Base-by-base conservation (phyloP, 2,329 filamentous ascomycete genomes). In the Aspergillus melleus region DNA sequence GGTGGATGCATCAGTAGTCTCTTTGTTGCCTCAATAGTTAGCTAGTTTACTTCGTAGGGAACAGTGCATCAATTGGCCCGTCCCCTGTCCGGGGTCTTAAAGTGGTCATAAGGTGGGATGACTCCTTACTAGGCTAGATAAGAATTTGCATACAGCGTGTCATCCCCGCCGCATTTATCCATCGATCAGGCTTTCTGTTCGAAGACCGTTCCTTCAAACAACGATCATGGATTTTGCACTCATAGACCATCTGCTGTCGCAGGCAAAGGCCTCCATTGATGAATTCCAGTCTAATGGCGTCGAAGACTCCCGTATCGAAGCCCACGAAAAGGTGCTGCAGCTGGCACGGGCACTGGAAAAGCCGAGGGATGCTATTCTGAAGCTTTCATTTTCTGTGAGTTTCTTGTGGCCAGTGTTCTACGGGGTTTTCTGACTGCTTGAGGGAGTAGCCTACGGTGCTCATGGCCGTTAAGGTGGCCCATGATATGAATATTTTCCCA, bases 401-500 rank as follows among this genome's bases (percentile, higher is more conserved):
- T 1, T 26, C 6, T 2, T 3, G 14, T 19, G 29, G 9, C 10
- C 14, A 4, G 12, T 16, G 20, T 5, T 22, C 32, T 2, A 16
- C n/a, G 19, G 26, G 26, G 49, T 4, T 26, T 52, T 22, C 20
- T 39, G 16, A 39, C 19, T 22, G 2, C 3, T n/a, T 16, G 16
- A 10, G 36, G 8, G 8, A 32, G 16, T 26, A 68, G 66, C 67
- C 66, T 2, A 61, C 57, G 0, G 54, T 64, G 24, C 19, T 64
- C 10, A 66, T 68, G 60, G 65, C 66, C 11, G 56, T 68, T 4
- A 68, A 66, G 14, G 59, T 64, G 2, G 66, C 65, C 19, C 57
- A 60, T 53, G 63, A 68, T 30, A 54, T 68, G 56, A 51, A 58
- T 3, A 12, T 69, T 9, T 69, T 69, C 55, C 36, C 61, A 1